These are phyloP conservation scores for Turritis glabra DNA, from an alignment of 345 rosid species.

Conservation along the genomic window DNA sequence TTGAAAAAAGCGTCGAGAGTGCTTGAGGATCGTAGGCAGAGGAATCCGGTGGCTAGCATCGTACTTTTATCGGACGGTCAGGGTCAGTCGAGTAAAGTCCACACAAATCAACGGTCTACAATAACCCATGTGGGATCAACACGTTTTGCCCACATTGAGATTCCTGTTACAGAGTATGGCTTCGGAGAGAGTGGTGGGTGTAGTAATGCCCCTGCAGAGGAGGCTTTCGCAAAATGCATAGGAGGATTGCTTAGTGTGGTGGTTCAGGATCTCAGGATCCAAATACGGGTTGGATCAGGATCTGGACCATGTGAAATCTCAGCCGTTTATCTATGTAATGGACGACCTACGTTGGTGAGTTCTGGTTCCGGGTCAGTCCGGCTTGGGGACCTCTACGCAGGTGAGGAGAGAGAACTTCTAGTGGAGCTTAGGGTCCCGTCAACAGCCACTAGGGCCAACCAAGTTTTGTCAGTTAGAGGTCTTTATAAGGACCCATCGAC, in stretches of 20 bases:
- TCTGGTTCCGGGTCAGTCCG: slow-evolving; percentile 56
- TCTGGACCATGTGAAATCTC: slow-evolving; percentile 72
- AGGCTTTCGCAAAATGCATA: slow-evolving; percentile 61
- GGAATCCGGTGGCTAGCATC: slow-evolving; percentile 72
- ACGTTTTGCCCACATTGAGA: slow-evolving; percentile 72
- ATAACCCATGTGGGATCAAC: slow-evolving; percentile 51
- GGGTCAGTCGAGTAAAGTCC: slow-evolving; percentile 34
- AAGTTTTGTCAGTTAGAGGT: slow-evolving; percentile 56
- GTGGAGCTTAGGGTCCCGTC: slow-evolving; percentile 63
- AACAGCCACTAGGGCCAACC: slow-evolving; percentile 42
- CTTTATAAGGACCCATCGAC: slow-evolving; percentile 67
- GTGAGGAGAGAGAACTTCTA: slow-evolving; percentile 74
- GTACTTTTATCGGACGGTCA: slow-evolving; percentile 70
- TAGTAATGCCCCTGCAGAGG: slow-evolving; percentile 58
- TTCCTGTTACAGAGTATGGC: slow-evolving; percentile 59
- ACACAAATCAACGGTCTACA: slow-evolving; percentile 38
- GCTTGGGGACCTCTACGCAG: slow-evolving; percentile 75
- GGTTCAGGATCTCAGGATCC: slow-evolving; percentile 73
- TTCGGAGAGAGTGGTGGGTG: slow-evolving; percentile 55
- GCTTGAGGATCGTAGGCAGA: slow-evolving; percentile 79
- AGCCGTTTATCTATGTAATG: slow-evolving; percentile 66
- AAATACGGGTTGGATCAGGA: slow-evolving; percentile 56
- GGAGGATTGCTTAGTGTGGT: slow-evolving; percentile 64
- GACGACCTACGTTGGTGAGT: slow-evolving; percentile 49
- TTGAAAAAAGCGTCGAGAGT: slow-evolving; percentile 77